Conservation (phyloP, 208 protist species). For the Leishmania braziliensis region DNA sequence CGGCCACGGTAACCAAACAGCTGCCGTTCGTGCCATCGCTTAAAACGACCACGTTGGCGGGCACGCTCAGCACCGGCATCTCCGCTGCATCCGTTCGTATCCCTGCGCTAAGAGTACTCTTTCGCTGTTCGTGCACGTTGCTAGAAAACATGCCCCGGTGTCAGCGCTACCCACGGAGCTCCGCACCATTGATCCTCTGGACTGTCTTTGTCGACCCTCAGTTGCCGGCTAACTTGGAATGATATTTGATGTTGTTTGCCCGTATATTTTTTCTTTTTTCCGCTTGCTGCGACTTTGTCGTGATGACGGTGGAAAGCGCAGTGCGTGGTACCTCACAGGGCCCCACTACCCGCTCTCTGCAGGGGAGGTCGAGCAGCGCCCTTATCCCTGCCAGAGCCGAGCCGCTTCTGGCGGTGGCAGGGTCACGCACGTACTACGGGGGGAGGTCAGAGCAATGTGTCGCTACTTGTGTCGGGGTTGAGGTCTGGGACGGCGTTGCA, state of each 20-base stretch:
- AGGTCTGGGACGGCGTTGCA: background rate
- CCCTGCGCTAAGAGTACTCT: constrained; percentile 46
- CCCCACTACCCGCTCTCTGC: background rate
- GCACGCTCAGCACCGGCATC: constrained; percentile 31
- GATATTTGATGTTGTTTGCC: background rate
- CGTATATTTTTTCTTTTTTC: background rate
- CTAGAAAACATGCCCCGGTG: constrained; percentile 42
- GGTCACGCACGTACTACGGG: background rate
- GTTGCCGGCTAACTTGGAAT: background rate
- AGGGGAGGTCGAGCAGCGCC: background rate
- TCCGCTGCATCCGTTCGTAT: constrained; percentile 45
- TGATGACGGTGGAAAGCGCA: background rate
- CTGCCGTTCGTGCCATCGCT: constrained; percentile 6
- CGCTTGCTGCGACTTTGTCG: background rate
- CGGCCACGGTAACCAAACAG: background rate
- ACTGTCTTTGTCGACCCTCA: constrained; percentile 33
- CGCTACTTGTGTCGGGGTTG: background rate
- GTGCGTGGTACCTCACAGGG: background rate
- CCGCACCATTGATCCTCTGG: constrained; percentile 24
- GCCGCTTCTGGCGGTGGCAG: background rate
- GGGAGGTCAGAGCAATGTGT: background rate
- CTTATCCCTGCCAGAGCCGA: background rate
- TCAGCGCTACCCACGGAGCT: constrained; percentile 17
- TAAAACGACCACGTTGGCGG: constrained; percentile 23
- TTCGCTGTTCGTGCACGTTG: constrained; percentile 36